These are phyloP conservation scores for Furcasterigmium furcatum DNA, from an alignment of 2,329 filamentous ascomycete species.

Conservation along the genomic window DNA sequence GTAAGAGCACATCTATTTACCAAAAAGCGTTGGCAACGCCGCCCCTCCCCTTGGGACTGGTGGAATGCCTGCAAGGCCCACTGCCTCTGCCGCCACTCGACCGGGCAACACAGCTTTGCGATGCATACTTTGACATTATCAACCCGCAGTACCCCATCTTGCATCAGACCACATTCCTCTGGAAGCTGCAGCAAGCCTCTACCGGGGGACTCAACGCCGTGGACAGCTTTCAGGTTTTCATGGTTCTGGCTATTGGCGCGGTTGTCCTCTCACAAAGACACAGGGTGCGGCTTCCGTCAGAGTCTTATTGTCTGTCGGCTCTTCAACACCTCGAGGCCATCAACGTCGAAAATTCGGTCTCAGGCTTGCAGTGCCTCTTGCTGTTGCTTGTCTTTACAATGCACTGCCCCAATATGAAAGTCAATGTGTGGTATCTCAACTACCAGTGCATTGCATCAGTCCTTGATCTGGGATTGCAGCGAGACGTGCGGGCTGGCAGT, in stretches of 20 bases:
- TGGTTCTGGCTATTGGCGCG: constrained; percentile 49
- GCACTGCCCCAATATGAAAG: constrained; percentile 41
- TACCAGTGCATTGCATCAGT: constrained; percentile 51
- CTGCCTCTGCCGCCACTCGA: constrained; percentile 24
- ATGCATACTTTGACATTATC: constrained; percentile 44
- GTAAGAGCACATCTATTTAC: constrained; percentile 1
- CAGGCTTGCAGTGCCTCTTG: constrained; percentile 45
- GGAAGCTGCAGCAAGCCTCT: constrained; percentile 3
- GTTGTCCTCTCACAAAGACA: constrained; percentile 39
- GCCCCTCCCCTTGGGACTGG: constrained; percentile 21
- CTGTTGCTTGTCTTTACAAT: constrained; percentile 45
- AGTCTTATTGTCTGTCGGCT: constrained; percentile 46
- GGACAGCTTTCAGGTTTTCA: constrained; percentile 43
- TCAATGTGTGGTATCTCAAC: constrained; percentile 53
- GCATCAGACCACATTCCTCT: constrained; percentile 37
- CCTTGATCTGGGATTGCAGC: constrained; percentile 48
- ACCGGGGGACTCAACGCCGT: constrained; percentile 18
- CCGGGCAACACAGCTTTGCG: constrained; percentile 35
- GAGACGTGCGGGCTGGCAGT: constrained; percentile 36
- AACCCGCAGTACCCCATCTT: constrained; percentile 48
- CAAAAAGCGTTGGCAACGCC: constrained; percentile 8
- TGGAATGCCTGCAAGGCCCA: constrained; percentile 27
- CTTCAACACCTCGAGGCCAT: constrained; percentile 42
- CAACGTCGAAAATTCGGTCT: constrained; percentile 43
- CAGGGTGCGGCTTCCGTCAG: constrained; percentile 39